Evolutionary conservation across 2,329 filamentous ascomycete species (phyloP), one percentile per base, ranked within the genome.

Genomic region (Myotisia sp.): DNA sequence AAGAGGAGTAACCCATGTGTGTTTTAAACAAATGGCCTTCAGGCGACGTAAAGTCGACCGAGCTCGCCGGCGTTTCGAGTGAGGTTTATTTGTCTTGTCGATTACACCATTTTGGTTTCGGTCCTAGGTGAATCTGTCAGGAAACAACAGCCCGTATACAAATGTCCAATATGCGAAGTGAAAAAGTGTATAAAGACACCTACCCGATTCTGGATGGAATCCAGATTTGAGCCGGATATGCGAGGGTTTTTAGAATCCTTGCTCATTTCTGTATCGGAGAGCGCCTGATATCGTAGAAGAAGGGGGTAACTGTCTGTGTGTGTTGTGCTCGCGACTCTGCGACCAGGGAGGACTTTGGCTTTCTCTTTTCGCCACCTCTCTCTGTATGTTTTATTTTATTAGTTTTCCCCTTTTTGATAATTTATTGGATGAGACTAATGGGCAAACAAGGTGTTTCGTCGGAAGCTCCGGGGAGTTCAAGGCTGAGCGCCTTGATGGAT

Each of bases 1-100:
- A 38, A 90, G 69, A 16, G 87, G 86, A 32, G 68, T 63, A 12
- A 75, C 52, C 72, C 72, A 76, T 18, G 72, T 76, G 50, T 76
- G 70, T 37, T 56, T 59, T 31, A 62, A 44, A 29, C 57, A 59
- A 17, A 47, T 42, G 33, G 56, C 50, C 38, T 59, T 62, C 47
- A 56, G 64, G 36, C 60, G 58, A 27, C 60, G 57, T 35, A 64
- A 51, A 26, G 52, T 42, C 7, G 58, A 62, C 29, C 60, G 58
- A 21, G 47, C 54, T 42, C 59, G 62, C 38, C 62, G 57, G 29
- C 61, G 54, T 45, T 64, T 65, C 10, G 58, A 52, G 24, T 54
- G 59, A 23, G 54, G 39, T 44, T 58, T 57, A 17, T 42, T 21
- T 13, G 22, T 12, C 26, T 19, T 17, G n/a, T n/a, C n/a, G n/a